These are phyloP conservation scores for Amanita jacksonii DNA, from an alignment of 768 basidiomycete species.

Conservation along the genomic window DNA sequence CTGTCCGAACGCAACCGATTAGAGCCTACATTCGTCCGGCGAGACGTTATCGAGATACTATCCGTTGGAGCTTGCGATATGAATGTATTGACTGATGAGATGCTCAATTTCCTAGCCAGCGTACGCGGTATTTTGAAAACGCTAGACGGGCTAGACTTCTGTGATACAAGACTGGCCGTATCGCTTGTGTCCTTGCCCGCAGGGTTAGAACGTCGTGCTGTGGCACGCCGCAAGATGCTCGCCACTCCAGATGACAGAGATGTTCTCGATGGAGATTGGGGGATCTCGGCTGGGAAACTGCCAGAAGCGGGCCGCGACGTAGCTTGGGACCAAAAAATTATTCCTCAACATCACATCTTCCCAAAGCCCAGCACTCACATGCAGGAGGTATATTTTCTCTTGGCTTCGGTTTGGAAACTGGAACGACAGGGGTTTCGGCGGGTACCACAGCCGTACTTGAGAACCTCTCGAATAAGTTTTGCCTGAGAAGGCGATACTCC, in stretches of 20 bases:
- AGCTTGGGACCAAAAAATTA: slow-evolving; percentile 14
- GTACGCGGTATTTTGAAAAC: slow-evolving; percentile 28
- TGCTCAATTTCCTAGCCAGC: slow-evolving; percentile 41
- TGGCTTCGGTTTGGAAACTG: slow-evolving; percentile 31
- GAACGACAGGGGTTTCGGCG: slow-evolving; percentile 53
- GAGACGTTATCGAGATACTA: slow-evolving; percentile 35
- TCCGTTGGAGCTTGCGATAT: slow-evolving; percentile 28
- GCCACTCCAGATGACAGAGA: slow-evolving; percentile 44
- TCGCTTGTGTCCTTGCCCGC: slow-evolving; percentile 37
- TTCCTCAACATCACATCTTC: slow-evolving; percentile 1
- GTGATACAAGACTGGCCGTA: slow-evolving; percentile 36
- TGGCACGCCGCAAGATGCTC: slow-evolving; percentile 42
- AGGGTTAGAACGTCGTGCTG: slow-evolving; percentile 24
- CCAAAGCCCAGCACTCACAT: slow-evolving; percentile 21
- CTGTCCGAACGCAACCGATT: slow-evolving; percentile 21
- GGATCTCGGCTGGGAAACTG: slow-evolving; percentile 31
- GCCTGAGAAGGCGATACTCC: slow-evolving; percentile 76
- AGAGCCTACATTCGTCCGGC: slow-evolving; percentile 21
- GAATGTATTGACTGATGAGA: slow-evolving; percentile 37
- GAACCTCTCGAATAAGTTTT: slow-evolving; percentile 77
- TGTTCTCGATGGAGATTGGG: slow-evolving; percentile 41
- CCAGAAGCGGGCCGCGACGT: slow-evolving; percentile 25
- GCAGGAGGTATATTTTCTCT: slow-evolving; percentile 19
- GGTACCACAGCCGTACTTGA: slow-evolving; percentile 49
- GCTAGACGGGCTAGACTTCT: slow-evolving; percentile 27